phyloP scores from a whole-genome alignment of 768 basidiomycete species.

The Kwoniella newhampshirensis region DNA sequence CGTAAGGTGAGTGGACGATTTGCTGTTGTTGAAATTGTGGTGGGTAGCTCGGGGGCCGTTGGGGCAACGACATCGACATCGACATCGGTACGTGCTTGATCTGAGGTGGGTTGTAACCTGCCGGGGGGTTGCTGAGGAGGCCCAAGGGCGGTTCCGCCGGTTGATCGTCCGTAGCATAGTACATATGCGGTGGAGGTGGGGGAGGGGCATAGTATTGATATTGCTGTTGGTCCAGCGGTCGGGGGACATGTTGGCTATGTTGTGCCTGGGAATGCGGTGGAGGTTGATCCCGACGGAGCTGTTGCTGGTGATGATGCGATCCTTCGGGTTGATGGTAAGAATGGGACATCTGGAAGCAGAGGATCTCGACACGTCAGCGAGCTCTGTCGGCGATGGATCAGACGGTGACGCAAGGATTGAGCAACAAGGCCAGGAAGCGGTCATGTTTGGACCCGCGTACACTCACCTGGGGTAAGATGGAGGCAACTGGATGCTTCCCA shows the following conservation, averaged over 20 bases:
- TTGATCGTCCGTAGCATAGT: conserved; percentile 15
- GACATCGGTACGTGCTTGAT: background rate
- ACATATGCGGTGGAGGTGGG: conserved; percentile 26
- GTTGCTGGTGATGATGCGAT: conserved; percentile 5
- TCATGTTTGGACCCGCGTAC: too few relatives aligned
- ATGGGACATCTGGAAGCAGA: conserved; percentile 14
- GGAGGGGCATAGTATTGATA: conserved; percentile 15
- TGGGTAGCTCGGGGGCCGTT: conserved; percentile 5
- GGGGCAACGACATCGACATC: conserved; percentile 6
- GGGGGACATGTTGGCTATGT: too few relatives aligned
- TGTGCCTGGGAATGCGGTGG: too few relatives aligned
- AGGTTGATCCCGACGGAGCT: background rate
- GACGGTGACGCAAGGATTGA: too few relatives aligned
- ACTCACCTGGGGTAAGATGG: too few relatives aligned
- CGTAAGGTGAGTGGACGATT: conserved; percentile 3
- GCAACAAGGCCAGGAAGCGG: too few relatives aligned
- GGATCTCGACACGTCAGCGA: too few relatives aligned
- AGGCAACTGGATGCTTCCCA: too few relatives aligned
- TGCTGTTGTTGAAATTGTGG: conserved; percentile 9
- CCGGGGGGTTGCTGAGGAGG: too few relatives aligned
- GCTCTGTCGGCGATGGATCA: too few relatives aligned
- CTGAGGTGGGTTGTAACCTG: background rate
- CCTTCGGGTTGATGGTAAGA: conserved; percentile 17
- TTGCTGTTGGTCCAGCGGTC: too few relatives aligned
- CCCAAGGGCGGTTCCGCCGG: conserved; percentile 15